Percentiles rank a stretch among this genome's conserved stretches.
phyloP scores from a whole-genome alignment of 345 rosid species.

The Hibiscus tridactylites region DNA sequence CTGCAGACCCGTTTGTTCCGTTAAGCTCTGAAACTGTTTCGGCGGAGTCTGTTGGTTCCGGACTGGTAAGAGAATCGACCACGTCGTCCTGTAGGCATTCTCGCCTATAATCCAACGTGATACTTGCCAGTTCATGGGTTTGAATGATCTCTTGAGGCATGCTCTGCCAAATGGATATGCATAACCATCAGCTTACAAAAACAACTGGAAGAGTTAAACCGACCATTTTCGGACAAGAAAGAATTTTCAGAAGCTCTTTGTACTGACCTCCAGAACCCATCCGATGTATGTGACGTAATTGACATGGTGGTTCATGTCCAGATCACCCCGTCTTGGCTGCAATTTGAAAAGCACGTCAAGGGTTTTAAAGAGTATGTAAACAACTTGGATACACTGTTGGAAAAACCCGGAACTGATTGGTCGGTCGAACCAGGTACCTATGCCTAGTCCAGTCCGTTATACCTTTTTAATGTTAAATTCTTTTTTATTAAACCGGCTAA shows the following conservation, averaged over 20 bases:
- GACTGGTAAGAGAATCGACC: slow-evolving; percentile 75
- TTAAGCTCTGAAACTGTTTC: slow-evolving; percentile 23
- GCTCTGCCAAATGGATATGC: slow-evolving; percentile 46
- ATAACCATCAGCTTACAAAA: too few relatives aligned
- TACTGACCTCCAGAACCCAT: slow-evolving; percentile 87
- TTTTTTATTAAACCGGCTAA: background rate
- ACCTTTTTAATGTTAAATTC: background rate
- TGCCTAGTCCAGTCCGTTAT: background rate
- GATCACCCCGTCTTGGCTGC: slow-evolving; percentile 86
- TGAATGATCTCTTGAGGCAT: slow-evolving; percentile 84
- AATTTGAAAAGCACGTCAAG: slow-evolving; percentile 6
- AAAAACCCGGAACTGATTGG: background rate
- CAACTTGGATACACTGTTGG: background rate
- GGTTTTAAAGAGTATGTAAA: background rate
- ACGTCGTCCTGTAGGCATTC: slow-evolving; percentile 84
- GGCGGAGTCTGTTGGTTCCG: slow-evolving; percentile 22
- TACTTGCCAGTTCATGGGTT: slow-evolving; percentile 74
- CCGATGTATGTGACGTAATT: slow-evolving; percentile 87
- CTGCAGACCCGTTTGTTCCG: slow-evolving; percentile 54
- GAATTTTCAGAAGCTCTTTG: background rate
- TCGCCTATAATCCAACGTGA: slow-evolving; percentile 85
- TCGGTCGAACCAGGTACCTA: background rate
- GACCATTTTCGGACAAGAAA: background rate
- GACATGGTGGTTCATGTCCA: slow-evolving; percentile 97
- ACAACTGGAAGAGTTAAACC: background rate